phyloP scores from a whole-genome alignment of 192 early-diverging fungal species.

The Entomortierella beljakovae region DNA sequence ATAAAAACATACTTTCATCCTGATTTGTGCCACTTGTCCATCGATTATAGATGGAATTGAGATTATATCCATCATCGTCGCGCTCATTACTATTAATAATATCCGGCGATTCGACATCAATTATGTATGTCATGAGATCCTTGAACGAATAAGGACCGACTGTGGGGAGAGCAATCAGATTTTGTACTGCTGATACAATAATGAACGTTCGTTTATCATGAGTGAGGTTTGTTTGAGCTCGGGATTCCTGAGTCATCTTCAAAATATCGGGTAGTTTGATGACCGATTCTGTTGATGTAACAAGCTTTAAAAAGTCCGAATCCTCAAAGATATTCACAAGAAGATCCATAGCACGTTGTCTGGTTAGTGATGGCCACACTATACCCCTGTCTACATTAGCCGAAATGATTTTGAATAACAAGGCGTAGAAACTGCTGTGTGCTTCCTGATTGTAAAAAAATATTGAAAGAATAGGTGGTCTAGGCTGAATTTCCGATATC shows the following conservation, averaged over 20 bases:
- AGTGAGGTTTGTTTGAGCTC: neutral
- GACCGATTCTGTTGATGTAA: neutral
- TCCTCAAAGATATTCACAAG: slow-evolving; percentile 41
- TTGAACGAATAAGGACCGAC: slow-evolving; percentile 18
- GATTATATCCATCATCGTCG: slow-evolving; percentile 30
- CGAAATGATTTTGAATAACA: slow-evolving; percentile 31
- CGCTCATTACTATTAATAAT: slow-evolving; percentile 27
- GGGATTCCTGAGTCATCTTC: slow-evolving; percentile 24
- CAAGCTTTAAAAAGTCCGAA: slow-evolving; percentile 28
- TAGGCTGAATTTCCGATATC: slow-evolving; percentile 16
- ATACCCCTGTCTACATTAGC: neutral
- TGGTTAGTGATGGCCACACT: slow-evolving; percentile 6
- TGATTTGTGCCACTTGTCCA: slow-evolving; percentile 8
- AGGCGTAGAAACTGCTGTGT: neutral
- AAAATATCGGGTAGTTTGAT: slow-evolving; percentile 30
- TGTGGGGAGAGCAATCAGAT: slow-evolving; percentile 23
- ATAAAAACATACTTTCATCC: slow-evolving; percentile 4
- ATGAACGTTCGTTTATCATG: slow-evolving; percentile 27
- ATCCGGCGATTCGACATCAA: slow-evolving; percentile 28
- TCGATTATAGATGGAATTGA: neutral
- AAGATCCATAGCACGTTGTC: slow-evolving; percentile 20
- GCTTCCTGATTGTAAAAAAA: slow-evolving; percentile 29
- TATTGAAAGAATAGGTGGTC: slow-evolving; percentile 26
- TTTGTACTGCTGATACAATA: slow-evolving; percentile 20
- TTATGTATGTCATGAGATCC: slow-evolving; percentile 30